phyloP scores from a whole-genome alignment of 768 basidiomycete genomes.

The Naganishia onofrii region DNA sequence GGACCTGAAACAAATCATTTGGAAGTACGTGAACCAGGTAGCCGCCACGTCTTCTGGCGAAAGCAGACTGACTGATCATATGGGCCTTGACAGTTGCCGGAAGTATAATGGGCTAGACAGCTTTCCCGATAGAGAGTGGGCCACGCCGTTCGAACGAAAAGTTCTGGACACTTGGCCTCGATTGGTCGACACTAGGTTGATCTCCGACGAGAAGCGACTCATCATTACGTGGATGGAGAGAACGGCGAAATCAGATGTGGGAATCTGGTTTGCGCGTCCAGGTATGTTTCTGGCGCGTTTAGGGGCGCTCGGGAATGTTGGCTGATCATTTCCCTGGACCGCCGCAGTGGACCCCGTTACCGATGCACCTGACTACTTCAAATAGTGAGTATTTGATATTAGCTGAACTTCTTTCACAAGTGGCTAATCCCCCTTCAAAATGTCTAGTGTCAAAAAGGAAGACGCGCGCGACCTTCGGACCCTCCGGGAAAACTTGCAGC shows the following conservation, averaged over 20 bases:
- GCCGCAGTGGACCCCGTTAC: conserved; percentile 84
- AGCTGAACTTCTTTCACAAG: neutral
- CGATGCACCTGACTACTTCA: conserved; percentile 81
- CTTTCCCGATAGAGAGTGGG: conserved; percentile 65
- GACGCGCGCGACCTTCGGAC: conserved; percentile 81
- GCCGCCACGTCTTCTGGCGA: neutral
- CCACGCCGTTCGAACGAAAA: conserved; percentile 67
- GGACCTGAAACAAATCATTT: conserved; percentile 78
- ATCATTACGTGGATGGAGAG: conserved; percentile 67
- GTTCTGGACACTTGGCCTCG: conserved; percentile 88
- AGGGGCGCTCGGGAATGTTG: neutral
- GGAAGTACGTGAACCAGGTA: conserved; percentile 56
- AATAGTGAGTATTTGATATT: conserved; percentile 55
- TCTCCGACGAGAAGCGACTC: conserved; percentile 74
- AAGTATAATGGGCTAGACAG: conserved; percentile 85
- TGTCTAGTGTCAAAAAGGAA: conserved; percentile 65
- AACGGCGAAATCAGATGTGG: conserved; percentile 69
- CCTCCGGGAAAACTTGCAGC: conserved; percentile 74
- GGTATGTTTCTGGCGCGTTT: conserved; percentile 22
- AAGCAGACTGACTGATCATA: neutral
- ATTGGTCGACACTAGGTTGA: conserved; percentile 67
- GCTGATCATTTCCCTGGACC: conserved; percentile 56
- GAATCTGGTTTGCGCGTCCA: conserved; percentile 46
- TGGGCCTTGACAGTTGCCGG: conserved; percentile 59
- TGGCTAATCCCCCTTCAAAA: neutral